Percentiles rank a stretch among this genome's conserved stretches.
phyloP scores from a whole-genome alignment of 2,329 filamentous ascomycete genomes.

The Chaetomium strumarium region DNA sequence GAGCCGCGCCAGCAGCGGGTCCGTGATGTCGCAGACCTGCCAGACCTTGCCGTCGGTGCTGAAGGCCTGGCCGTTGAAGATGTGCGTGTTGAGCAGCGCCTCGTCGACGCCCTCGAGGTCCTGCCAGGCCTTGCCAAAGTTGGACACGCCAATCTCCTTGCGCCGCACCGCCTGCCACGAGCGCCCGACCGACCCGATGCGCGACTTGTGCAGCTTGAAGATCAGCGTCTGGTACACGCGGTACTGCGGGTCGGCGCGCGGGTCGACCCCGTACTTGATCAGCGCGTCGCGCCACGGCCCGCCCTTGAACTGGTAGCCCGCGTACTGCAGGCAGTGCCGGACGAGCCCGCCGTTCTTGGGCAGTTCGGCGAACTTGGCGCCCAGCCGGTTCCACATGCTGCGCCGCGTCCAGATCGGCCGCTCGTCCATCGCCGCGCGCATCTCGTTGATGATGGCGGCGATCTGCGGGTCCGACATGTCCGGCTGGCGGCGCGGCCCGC shows the following conservation, averaged over 20 bases:
- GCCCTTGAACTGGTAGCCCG: conserved; percentile 86
- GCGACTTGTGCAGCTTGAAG: conserved; percentile 63
- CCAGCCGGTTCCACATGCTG: conserved; percentile 68
- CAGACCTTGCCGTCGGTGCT: conserved; percentile 81
- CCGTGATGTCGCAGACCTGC: conserved; percentile 89
- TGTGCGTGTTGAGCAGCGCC: conserved; percentile 48
- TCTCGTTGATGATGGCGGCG: conserved; percentile 55
- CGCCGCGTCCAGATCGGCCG: conserved; percentile 85
- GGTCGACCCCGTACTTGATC: conserved; percentile 80
- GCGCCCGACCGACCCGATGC: conserved; percentile 40
- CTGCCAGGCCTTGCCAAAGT: conserved; percentile 28
- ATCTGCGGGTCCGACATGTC: conserved; percentile 55
- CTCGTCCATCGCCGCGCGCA: conserved; percentile 61
- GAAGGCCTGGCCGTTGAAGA: conserved; percentile 75
- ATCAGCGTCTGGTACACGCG: conserved; percentile 83
- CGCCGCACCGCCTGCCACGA: conserved; percentile 46
- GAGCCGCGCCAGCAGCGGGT: conserved; percentile 64
- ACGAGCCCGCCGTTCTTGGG: conserved; percentile 51
- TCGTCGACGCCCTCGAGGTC: conserved; percentile 21
- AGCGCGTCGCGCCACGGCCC: conserved; percentile 90
- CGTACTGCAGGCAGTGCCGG: conserved; percentile 73
- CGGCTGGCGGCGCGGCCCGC: conserved; percentile 55
- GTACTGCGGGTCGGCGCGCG: conserved; percentile 67
- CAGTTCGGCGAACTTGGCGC: conserved; percentile 28
- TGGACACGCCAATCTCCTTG: conserved; percentile 25